Base-by-base conservation (phyloP, 352 stramenopile species). In the Phytophthora pluvialis region DNA sequence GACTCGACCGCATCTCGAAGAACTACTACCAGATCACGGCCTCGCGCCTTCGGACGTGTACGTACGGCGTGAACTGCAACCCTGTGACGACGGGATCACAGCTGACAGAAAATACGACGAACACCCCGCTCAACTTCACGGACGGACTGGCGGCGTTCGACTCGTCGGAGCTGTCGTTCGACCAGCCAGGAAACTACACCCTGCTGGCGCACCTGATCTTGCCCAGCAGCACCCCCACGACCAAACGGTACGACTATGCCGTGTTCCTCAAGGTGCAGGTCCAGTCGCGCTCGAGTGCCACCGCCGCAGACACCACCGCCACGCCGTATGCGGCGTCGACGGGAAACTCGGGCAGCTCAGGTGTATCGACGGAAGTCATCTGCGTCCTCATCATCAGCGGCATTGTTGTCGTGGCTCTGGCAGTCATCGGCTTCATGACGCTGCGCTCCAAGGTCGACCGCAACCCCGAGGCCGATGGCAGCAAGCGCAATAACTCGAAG, bases 381-480 rank as follows among this genome's bases (percentile, higher is more conserved):
- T 81, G 76, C 57, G 73, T 89, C 16, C 78, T 91, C 50, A 88
- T 90, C 50, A 88, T 94, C 31, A 75, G 77, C 18, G 81, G 81
- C 13, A 88, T 94, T 52, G 85, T 91, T 5, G 83, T 75, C 11
- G 67, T 89, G 39, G 83, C 81, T 21, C 67, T 92, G 48, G 62
- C 77, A 5, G 80, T 77, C 26, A 88, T 91, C 18, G 85, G 84
- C 5, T 87, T 90, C 57, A 76, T 80, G 9, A 89, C 83, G 16
- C 54, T 88, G 40, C 77, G 79, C 39, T 73, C 84, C n/a, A 88
- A 81, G 44, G 63, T 69, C 36, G 21, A 77, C 28, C 72, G 66
- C 50, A 57, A 73, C 5, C 48, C 60, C 33, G 60, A 72, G 25
- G 58, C 62, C n/a, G 33, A 48, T 43, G 31, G 44, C 26, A 62